Evolutionary conservation across 192 early-diverging fungal genomes (phyloP).

Genomic region (Coemansia erecta): DNA sequence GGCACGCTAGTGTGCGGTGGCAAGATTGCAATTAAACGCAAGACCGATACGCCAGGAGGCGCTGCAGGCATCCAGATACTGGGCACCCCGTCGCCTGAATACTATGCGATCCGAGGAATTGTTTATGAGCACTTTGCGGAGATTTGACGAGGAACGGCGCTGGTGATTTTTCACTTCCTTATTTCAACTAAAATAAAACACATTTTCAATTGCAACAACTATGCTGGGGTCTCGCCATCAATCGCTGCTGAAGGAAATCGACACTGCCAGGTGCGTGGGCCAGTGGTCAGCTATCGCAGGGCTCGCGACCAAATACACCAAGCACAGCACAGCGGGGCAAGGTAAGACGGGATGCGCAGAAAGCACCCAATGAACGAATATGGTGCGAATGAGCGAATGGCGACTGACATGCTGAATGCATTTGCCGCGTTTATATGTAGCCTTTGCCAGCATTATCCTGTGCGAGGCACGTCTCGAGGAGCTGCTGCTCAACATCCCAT

Average conservation of each 20-base stretch:
- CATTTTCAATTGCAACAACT: neutral
- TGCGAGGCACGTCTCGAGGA: slow-evolving; percentile 50
- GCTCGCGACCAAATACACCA: slow-evolving; percentile 35
- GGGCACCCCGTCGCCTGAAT: slow-evolving; percentile 50
- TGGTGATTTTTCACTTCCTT: slow-evolving; percentile 2
- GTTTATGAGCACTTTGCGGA: slow-evolving; percentile 48
- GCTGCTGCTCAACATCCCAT: slow-evolving; percentile 25
- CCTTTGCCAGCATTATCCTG: slow-evolving; percentile 29
- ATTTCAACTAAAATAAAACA: neutral
- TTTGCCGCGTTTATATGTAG: slow-evolving; percentile 11
- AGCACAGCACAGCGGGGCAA: slow-evolving; percentile 25
- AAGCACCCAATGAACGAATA: neutral
- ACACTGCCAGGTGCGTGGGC: slow-evolving; percentile 52
- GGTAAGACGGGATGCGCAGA: slow-evolving; percentile 16
- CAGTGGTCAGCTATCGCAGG: slow-evolving; percentile 27
- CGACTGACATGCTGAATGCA: neutral
- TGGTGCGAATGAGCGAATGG: neutral
- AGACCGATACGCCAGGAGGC: slow-evolving; percentile 10
- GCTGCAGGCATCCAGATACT: slow-evolving; percentile 33
- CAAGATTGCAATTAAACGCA: slow-evolving; percentile 59
- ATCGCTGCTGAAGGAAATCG: slow-evolving; percentile 46
- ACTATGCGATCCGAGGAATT: slow-evolving; percentile 49
- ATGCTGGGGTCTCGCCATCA: slow-evolving; percentile 45
- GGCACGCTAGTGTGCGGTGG: slow-evolving; percentile 85
- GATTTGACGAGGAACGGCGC: too few species aligned